Percentiles rank a stretch among this genome's conserved stretches.
Conservation (phyloP, 192 early-diverging fungal species). For the Coemansia sp. region DNA sequence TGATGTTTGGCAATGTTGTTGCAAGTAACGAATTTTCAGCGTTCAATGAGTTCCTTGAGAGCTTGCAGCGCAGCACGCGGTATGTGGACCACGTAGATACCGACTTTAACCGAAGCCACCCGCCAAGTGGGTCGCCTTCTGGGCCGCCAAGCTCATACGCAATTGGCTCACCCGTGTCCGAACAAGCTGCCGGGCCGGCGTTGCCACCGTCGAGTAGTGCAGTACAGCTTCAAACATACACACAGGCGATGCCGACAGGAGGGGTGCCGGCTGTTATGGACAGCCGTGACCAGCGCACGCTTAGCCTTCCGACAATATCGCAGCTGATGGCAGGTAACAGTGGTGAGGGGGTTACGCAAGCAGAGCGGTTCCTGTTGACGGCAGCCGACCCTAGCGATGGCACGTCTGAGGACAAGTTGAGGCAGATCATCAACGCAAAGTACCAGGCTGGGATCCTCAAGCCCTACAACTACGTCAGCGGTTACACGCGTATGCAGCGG, state of each 20-base stretch:
- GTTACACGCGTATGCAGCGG: conserved; percentile 82
- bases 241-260: conserved; percentile 1
- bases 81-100: conserved; percentile 19
- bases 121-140: conserved; percentile 30
- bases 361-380: conserved; percentile 75
- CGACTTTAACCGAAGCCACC: conserved; percentile 19
- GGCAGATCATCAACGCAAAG: conserved; percentile 91
- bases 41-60: conserved; percentile 44
- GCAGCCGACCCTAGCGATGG: conserved; percentile 91
- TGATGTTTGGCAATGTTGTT: conserved; percentile 43
- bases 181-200: conserved; percentile 4
- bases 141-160: conserved; percentile 23
- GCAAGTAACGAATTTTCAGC: conserved; percentile 48
- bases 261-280: background rate
- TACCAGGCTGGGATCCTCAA: conserved; percentile 93
- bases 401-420: conserved; percentile 83
- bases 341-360: conserved; percentile 69
- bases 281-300: conserved; percentile 12
- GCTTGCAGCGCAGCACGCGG: conserved; percentile 42
- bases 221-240: background rate
- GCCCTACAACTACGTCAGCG: conserved; percentile 96
- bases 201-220: background rate
- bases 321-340: conserved; percentile 36
- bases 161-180: conserved; percentile 31
- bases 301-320: conserved; percentile 40